Percentiles rank a stretch among this genome's conserved stretches.
These are phyloP conservation scores for Ogataea nitratoaversa DNA, from an alignment of 805 yeast genomes.

Conservation along the genomic window DNA sequence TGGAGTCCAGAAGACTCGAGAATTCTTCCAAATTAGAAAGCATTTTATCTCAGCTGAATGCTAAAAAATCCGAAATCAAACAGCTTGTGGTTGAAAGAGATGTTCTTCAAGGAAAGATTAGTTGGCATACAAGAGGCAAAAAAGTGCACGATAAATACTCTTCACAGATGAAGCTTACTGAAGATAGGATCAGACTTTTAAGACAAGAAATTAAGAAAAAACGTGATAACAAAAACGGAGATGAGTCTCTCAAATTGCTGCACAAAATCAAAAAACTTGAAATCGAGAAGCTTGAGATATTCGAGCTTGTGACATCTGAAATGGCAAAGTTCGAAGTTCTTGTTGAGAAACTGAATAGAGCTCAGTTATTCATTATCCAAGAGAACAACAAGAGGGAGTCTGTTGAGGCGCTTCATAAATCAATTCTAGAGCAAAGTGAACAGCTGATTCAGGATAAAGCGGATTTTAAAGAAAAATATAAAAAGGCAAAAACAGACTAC, in stretches of 20 bases:
- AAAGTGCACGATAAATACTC: constrained; percentile 11
- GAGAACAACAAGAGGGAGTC: constrained; percentile 31
- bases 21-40: constrained; percentile 3
- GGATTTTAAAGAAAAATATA: constrained; percentile 9
- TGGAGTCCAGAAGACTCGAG: constrained; percentile 9
- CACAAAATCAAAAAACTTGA: constrained; percentile 1
- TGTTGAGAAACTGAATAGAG: constrained; percentile 23
- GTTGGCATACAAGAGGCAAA: constrained; percentile 12
- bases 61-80: constrained; percentile 2
- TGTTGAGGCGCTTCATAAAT: constrained; percentile 23
- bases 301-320: constrained; percentile 7
- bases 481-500: constrained; percentile 19
- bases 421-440: constrained; percentile 26
- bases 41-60: background rate
- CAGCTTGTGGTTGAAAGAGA: constrained; percentile 8
- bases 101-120: constrained; percentile 7
- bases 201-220: constrained; percentile 10
- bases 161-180: constrained; percentile 14
- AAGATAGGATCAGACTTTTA: constrained; percentile 13
- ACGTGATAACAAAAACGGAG: background rate
- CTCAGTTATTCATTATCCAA: constrained; percentile 30
- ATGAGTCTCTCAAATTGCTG: background rate
- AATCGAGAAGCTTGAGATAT: constrained; percentile 9
- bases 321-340: constrained; percentile 23
- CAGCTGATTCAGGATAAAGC: constrained; percentile 19